phyloP scores from a whole-genome alignment of 306 rosid genomes.

The Vigna angularis region DNA sequence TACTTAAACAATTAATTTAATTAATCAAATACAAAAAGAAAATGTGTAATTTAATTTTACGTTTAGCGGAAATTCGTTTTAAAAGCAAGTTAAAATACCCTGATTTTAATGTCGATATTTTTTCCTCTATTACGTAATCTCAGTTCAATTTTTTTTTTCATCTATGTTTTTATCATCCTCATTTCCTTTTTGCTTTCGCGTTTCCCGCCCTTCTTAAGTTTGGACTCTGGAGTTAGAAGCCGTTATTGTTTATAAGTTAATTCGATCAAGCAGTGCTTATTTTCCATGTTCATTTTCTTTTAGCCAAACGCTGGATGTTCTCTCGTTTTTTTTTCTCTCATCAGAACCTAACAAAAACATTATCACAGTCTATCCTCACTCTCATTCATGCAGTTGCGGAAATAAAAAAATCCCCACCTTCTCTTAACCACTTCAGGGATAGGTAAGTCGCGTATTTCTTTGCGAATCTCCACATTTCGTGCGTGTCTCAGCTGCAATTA shows the following conservation, averaged over 20 bases:
- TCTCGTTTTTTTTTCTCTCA: not conserved
- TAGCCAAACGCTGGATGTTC: too few species aligned
- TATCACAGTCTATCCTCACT: constrained; percentile 14
- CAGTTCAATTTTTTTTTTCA: too few species aligned
- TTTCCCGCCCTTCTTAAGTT: constrained; percentile 40
- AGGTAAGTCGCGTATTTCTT: constrained; percentile 26
- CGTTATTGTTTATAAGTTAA: constrained; percentile 34
- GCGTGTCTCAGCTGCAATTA: constrained; percentile 1
- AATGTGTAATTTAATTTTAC: too few species aligned
- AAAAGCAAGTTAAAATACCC: too few species aligned
- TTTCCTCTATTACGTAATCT: too few species aligned
- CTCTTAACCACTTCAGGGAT: constrained; percentile 9
- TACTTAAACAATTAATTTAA: too few species aligned
- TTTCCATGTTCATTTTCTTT: not conserved
- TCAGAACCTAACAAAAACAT: constrained; percentile 6
- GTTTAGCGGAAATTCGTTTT: too few species aligned
- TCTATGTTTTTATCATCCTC: too few species aligned
- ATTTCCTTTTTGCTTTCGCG: not conserved
- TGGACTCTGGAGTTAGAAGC: constrained; percentile 9
- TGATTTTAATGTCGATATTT: too few species aligned
- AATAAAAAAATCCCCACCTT: constrained; percentile 24
- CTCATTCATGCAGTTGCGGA: constrained; percentile 17
- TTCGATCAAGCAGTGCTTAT: not conserved
- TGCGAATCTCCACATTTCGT: constrained; percentile 18
- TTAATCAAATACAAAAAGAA: too few species aligned